Conservation (phyloP, 495 filamentous ascomycete genomes). For the Filosporella fistucella region DNA sequence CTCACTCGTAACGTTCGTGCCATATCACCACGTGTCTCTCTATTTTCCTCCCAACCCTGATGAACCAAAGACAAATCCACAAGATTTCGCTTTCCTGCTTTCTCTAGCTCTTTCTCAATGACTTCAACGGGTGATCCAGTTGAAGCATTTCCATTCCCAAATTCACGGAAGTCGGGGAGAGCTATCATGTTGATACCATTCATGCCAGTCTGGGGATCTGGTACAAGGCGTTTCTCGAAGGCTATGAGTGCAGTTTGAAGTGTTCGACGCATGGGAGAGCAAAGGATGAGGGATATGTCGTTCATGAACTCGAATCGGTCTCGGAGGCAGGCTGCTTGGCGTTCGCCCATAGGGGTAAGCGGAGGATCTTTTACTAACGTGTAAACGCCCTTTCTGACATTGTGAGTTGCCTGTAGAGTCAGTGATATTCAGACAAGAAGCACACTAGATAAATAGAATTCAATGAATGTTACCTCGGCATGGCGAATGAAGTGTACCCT, state of each 20-base stretch:
- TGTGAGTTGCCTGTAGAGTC: background rate
- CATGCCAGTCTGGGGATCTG: background rate
- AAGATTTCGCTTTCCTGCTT: background rate
- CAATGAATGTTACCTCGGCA: background rate
- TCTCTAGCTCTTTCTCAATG: background rate
- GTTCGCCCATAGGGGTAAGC: background rate
- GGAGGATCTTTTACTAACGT: too few species aligned
- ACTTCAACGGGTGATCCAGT: too few species aligned
- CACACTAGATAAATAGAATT: background rate
- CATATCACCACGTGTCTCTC: background rate
- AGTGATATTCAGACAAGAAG: background rate
- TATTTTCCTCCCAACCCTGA: slow-evolving; percentile 1
- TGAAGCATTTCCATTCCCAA: background rate
- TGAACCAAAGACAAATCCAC: background rate
- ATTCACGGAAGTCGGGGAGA: slow-evolving; percentile 3
- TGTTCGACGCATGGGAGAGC: slow-evolving; percentile 1
- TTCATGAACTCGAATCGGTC: background rate
- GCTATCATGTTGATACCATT: background rate
- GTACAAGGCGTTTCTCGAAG: too few species aligned
- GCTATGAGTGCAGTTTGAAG: slow-evolving; percentile 4
- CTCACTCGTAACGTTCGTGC: background rate
- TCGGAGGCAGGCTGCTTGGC: background rate
- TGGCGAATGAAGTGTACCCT: too few species aligned
- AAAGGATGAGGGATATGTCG: slow-evolving; percentile 1
- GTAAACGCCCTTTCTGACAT: too few species aligned